These are phyloP conservation scores for Suillus brevipes DNA, from an alignment of 768 basidiomycete genomes.

Conservation along the genomic window DNA sequence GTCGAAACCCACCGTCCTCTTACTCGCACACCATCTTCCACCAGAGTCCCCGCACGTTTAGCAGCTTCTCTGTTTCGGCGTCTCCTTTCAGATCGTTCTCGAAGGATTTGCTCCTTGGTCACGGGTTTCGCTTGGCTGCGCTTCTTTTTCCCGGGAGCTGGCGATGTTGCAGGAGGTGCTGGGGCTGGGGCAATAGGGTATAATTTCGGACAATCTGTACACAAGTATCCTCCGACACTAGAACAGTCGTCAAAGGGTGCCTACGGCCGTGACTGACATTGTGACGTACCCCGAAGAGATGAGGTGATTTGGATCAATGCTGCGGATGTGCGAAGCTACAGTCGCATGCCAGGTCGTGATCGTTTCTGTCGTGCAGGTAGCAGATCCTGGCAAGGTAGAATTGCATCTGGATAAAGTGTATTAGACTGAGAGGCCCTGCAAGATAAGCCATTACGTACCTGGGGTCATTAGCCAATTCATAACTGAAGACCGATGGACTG, in stretches of 20 bases:
- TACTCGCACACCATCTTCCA: conserved; percentile 45
- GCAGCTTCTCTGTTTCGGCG: conserved; percentile 44
- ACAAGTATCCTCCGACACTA: conserved; percentile 57
- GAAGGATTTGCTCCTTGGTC: conserved; percentile 47
- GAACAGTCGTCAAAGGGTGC: conserved; percentile 18
- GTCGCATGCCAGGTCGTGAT: conserved; percentile 58
- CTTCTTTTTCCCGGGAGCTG: conserved; percentile 40
- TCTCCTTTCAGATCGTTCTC: conserved; percentile 47
- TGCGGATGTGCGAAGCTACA: conserved; percentile 45
- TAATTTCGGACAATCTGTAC: conserved; percentile 54
- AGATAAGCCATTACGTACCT: conserved; percentile 37
- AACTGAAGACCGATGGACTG: conserved; percentile 50
- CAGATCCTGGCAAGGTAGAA: conserved; percentile 47
- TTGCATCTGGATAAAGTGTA: conserved; percentile 46
- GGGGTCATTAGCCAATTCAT: conserved; percentile 70
- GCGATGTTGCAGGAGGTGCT: conserved; percentile 42
- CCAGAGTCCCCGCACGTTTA: conserved; percentile 33
- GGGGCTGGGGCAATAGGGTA: conserved; percentile 40
- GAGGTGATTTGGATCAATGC: conserved; percentile 62
- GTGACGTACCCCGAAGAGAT: conserved; percentile 57
- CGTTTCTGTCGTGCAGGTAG: conserved; percentile 47
- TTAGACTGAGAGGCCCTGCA: neutral
- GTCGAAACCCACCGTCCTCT: conserved; percentile 63
- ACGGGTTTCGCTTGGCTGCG: conserved; percentile 37
- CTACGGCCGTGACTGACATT: neutral